Percentiles rank a stretch among this genome's conserved stretches.
phyloP scores from a whole-genome alignment of 345 rosid genomes.

The Adansonia digitata region DNA sequence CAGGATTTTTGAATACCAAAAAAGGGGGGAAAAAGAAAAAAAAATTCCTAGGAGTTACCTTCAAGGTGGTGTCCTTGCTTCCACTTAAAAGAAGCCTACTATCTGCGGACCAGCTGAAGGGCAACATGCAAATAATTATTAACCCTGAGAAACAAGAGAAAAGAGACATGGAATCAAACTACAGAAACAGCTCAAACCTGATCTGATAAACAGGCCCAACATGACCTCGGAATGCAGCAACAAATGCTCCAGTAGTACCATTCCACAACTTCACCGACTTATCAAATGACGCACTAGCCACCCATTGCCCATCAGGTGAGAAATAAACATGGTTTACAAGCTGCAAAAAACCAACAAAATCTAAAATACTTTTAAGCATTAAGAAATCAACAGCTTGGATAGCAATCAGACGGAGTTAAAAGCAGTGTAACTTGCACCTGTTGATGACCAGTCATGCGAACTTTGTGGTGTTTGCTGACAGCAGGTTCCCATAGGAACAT shows the following conservation, averaged over 20 bases:
- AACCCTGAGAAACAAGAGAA: not conserved
- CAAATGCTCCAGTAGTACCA: slow-evolving; percentile 77
- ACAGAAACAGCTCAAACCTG: slow-evolving; percentile 38
- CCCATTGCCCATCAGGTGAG: slow-evolving; percentile 97
- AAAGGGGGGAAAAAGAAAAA: not conserved
- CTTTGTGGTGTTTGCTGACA: slow-evolving; percentile 57
- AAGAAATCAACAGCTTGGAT: slow-evolving; percentile 1
- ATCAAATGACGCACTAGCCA: slow-evolving; percentile 97
- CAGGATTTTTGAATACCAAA: not conserved
- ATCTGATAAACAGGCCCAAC: slow-evolving; percentile 94
- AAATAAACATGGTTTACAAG: slow-evolving; percentile 95
- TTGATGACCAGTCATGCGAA: slow-evolving; percentile 88
- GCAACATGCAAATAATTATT: slow-evolving; percentile 13
- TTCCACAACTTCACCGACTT: slow-evolving; percentile 90
- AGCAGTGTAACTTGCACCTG: slow-evolving; percentile 39
- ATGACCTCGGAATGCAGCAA: slow-evolving; percentile 85
- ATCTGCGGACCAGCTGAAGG: slow-evolving; percentile 92
- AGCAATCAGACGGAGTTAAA: not conserved
- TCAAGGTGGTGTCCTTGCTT: slow-evolving; percentile 91
- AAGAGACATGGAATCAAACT: slow-evolving; percentile 2
- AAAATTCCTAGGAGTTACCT: slow-evolving; percentile 36
- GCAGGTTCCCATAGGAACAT: slow-evolving; percentile 8
- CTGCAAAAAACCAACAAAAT: slow-evolving; percentile 35
- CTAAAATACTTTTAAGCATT: slow-evolving; percentile 45
- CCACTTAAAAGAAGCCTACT: slow-evolving; percentile 95